Conservation (phyloP, 192 early-diverging fungal species). For the Podila epigama region DNA sequence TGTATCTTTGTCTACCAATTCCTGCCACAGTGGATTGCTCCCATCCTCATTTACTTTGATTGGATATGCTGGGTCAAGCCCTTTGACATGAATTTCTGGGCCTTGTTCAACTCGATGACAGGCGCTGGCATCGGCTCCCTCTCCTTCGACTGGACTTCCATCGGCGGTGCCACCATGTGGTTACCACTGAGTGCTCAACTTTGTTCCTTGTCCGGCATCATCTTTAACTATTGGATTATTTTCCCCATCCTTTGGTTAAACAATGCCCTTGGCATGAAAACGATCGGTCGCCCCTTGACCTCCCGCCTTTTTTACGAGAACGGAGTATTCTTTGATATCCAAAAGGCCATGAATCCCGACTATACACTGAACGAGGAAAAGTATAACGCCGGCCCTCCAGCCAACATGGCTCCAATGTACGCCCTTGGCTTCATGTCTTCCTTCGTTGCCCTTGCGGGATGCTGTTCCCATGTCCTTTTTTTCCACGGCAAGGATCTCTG, state of each 20-base stretch:
- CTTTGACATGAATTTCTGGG: slow-evolving; percentile 27
- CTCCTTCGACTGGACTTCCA: slow-evolving; percentile 72
- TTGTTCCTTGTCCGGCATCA: slow-evolving; percentile 65
- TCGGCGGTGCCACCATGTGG: slow-evolving; percentile 25
- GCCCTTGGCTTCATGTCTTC: slow-evolving; percentile 67
- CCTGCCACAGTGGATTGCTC: slow-evolving; percentile 40
- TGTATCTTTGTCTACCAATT: slow-evolving; percentile 58
- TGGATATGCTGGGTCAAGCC: slow-evolving; percentile 42
- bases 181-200: slow-evolving; percentile 58
- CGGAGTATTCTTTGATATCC: slow-evolving; percentile 13
- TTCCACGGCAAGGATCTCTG: slow-evolving; percentile 71
- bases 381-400: slow-evolving; percentile 55
- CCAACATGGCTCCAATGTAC: slow-evolving; percentile 58
- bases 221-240: slow-evolving; percentile 72
- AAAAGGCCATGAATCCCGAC: slow-evolving; percentile 1
- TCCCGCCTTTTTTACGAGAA: slow-evolving; percentile 15
- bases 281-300: slow-evolving; percentile 9
- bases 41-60: slow-evolving; percentile 27
- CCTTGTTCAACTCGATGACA: slow-evolving; percentile 25
- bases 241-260: slow-evolving; percentile 68
- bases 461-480: slow-evolving; percentile 63
- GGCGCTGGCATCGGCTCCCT: slow-evolving; percentile 75
- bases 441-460: slow-evolving; percentile 60
- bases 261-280: slow-evolving; percentile 40
- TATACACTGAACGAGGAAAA: slow-evolving; percentile 44